Base-by-base conservation (phyloP, 2,329 filamentous ascomycete genomes). In the Aspergillus viridinutans region DNA sequence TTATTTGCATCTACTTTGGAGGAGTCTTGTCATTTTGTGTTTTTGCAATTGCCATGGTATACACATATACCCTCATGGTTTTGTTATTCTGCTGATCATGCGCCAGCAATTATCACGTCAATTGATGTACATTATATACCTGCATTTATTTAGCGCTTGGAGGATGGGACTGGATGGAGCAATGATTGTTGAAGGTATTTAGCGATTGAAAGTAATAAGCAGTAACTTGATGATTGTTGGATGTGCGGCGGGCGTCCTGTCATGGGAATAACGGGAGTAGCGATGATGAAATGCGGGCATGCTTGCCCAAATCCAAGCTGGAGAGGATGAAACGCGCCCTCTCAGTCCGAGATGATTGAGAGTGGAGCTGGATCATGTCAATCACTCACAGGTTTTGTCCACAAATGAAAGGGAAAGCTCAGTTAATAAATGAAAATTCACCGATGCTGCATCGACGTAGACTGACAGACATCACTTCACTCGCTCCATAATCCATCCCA, bases 381-480 rank as follows among this genome's bases (percentile, higher is more conserved):
- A 45, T 45, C 42, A 23, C 42, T 45, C 42, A 23, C 42, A 4
- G n/a, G n/a, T 21, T 45, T 45, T 45, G 42, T 23, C n/a, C 8
- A 20, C 21, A 23, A 45, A 9, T 45, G 10, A 21, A 23, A 12
- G 20, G 20, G n/a, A 4, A 23, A 45, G 17, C n/a, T 12, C n/a
- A 6, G 21, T 23, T 23, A 23, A 43, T 10, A 20, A 20, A 23
- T 23, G 21, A 21, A 45, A 23, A 10, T 20, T 20, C 42, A n/a
- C n/a, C 42, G n/a, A 23, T 4, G 21, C 42, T 21, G 42, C 8
- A 23, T 21, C 42, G 6, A 45, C 3, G 49, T 23, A 23, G 25
- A 23, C 21, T 32, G 54, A 40, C 51, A 54, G 54, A 55, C 45
- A 52, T 49, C 47, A 32, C 7, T 25, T n/a, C n/a, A n/a, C n/a